Percentiles rank a stretch among this genome's conserved stretches.
These are phyloP conservation scores for Aleurites moluccanus DNA, from an alignment of 441 rosid genomes.

Conservation along the genomic window DNA sequence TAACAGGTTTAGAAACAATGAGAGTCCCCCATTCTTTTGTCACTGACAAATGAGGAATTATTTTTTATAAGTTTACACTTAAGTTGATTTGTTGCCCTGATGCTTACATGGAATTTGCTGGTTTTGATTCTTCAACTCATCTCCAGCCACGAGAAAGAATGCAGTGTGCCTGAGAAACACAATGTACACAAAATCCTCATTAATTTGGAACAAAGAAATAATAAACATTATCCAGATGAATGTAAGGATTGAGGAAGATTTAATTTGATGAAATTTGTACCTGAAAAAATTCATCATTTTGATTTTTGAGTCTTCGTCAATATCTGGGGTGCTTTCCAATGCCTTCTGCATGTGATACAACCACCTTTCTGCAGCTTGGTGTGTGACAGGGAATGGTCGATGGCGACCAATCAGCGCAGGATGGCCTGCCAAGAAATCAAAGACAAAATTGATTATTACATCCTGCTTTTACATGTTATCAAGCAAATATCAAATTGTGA, in stretches of 20 bases:
- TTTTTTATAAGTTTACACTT: conserved; percentile 29
- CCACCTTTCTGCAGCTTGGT: conserved; percentile 92
- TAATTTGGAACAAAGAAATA: neutral
- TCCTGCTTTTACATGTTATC: too few relatives aligned
- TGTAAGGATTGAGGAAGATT: too few relatives aligned
- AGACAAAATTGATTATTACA: conserved; percentile 4
- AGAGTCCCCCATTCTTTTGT: conserved; percentile 5
- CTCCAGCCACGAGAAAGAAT: conserved; percentile 92
- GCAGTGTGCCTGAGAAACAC: conserved; percentile 75
- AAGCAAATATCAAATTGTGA: conserved; percentile 23
- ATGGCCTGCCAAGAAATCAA: conserved; percentile 50
- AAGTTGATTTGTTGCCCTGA: conserved; percentile 37
- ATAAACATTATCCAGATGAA: too few relatives aligned
- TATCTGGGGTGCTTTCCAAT: conserved; percentile 55
- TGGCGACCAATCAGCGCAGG: conserved; percentile 96
- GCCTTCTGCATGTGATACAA: conserved; percentile 85
- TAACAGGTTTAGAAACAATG: conserved; percentile 10
- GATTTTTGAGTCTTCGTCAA: conserved; percentile 67
- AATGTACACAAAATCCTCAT: too few relatives aligned
- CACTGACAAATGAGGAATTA: conserved; percentile 12
- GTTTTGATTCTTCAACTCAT: conserved; percentile 69
- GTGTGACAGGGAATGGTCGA: conserved; percentile 85
- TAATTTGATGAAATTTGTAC: conserved; percentile 26
- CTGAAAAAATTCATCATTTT: conserved; percentile 93
- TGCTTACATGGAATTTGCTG: conserved; percentile 57